Conservation (phyloP, 805 yeast species). For the Tetrapisispora nanseiensis region DNA sequence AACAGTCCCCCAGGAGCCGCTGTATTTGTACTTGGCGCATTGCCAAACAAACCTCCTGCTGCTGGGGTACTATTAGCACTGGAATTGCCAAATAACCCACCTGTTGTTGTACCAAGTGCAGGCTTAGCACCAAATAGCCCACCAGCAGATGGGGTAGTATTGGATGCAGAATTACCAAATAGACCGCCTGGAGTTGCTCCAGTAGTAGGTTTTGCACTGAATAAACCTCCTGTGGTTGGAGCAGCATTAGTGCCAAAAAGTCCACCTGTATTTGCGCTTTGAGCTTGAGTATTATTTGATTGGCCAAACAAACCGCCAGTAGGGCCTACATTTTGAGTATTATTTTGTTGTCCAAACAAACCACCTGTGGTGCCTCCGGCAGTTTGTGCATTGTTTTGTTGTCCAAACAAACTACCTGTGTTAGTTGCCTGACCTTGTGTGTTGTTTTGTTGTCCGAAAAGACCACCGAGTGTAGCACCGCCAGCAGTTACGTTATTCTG, state of each 20-base stretch:
- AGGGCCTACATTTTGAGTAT: slow-evolving; percentile 14
- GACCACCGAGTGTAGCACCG: slow-evolving; percentile 13
- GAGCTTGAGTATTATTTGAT: neutral
- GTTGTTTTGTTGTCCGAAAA: neutral
- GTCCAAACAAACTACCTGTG: slow-evolving; percentile 4
- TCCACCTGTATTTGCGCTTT: slow-evolving; percentile 31
- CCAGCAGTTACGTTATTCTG: slow-evolving; percentile 7
- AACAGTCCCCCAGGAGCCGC: too few relatives aligned
- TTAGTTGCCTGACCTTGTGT: slow-evolving; percentile 18
- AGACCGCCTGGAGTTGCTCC: slow-evolving; percentile 2
- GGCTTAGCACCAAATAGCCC: slow-evolving; percentile 22
- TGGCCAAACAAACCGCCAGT: slow-evolving; percentile 31
- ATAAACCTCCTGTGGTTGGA: slow-evolving; percentile 14
- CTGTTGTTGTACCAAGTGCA: slow-evolving; percentile 8
- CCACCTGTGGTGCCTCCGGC: slow-evolving; percentile 20
- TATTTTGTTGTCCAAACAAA: slow-evolving; percentile 1
- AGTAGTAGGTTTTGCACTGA: slow-evolving; percentile 2
- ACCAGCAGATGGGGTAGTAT: slow-evolving; percentile 1
- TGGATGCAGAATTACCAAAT: too few relatives aligned
- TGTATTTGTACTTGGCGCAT: too few relatives aligned
- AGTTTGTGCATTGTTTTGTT: slow-evolving; percentile 1
- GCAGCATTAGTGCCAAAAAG: slow-evolving; percentile 21
- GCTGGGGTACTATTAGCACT: slow-evolving; percentile 4
- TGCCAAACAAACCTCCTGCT: slow-evolving; percentile 20
- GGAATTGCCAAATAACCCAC: slow-evolving; percentile 19